Evolutionary conservation across 1,139 yeast genomes (phyloP).

Genomic region (Geotrichum reessii): DNA sequence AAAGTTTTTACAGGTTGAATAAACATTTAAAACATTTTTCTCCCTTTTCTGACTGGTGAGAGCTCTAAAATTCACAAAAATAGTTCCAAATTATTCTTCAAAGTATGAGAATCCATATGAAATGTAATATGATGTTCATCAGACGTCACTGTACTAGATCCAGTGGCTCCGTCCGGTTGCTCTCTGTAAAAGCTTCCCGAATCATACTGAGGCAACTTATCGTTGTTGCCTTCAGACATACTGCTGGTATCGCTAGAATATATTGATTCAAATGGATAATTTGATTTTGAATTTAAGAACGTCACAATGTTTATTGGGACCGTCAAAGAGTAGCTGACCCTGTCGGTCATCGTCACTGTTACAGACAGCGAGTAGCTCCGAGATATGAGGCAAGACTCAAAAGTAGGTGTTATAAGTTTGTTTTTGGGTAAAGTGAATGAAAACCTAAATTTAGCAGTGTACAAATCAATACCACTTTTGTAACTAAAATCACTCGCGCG

Average conservation of each 20-base stretch:
- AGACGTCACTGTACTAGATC: background rate
- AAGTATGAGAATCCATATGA: background rate
- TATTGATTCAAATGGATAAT: background rate
- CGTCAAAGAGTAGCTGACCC: background rate
- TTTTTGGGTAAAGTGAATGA: background rate
- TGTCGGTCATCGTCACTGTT: background rate
- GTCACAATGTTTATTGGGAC: background rate
- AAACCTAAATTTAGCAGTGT: background rate
- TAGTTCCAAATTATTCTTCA: background rate
- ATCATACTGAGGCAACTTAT: background rate
- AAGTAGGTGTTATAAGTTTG: background rate
- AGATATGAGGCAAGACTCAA: background rate
- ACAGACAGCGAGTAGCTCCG: background rate
- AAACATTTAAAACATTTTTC: background rate
- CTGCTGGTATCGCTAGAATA: background rate
- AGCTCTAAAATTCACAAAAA: background rate
- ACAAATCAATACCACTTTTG: background rate
- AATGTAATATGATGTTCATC: background rate
- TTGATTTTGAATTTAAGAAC: background rate
- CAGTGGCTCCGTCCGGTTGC: background rate
- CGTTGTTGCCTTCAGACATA: background rate
- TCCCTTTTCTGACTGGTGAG: background rate
- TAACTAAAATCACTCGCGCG: background rate
- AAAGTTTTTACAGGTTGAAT: background rate
- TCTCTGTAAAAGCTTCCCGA: background rate